Percentiles rank a stretch among this genome's conserved stretches.
Conservation (phyloP, 371 early-diverging fungal species). For the Rhizomucor pusillus region DNA sequence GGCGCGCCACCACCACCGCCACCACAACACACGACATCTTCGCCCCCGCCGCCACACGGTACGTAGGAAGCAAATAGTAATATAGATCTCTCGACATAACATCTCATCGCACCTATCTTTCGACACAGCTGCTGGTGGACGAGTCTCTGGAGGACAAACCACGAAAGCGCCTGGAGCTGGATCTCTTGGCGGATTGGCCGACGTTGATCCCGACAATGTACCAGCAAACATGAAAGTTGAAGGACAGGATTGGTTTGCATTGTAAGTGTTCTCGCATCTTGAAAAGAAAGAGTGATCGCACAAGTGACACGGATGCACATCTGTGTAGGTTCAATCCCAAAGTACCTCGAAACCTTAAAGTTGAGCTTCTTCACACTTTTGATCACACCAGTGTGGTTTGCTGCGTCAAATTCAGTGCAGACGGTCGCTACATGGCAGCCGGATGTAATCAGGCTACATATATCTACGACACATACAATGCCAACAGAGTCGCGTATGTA, state of each 20-base stretch:
- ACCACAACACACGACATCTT: slow-evolving; percentile 35
- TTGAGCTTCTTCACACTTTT: slow-evolving; percentile 79
- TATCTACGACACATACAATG: slow-evolving; percentile 62
- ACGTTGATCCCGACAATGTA: slow-evolving; percentile 80
- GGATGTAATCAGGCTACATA: slow-evolving; percentile 90
- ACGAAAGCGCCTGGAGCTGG: slow-evolving; percentile 19
- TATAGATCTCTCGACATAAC: not conserved
- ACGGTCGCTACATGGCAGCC: slow-evolving; percentile 88
- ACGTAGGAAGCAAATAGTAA: not conserved
- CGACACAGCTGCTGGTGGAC: slow-evolving; percentile 10
- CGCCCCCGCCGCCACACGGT: slow-evolving; percentile 21
- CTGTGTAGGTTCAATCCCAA: slow-evolving; percentile 64
- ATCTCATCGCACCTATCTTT: not conserved
- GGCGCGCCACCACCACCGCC: slow-evolving; percentile 27
- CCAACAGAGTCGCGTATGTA: not conserved
- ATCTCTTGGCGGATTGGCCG: slow-evolving; percentile 59
- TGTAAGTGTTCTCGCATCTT: slow-evolving; percentile 32
- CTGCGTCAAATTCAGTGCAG: slow-evolving; percentile 90
- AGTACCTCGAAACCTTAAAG: slow-evolving; percentile 62
- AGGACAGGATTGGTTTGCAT: slow-evolving; percentile 87
- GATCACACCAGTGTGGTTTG: slow-evolving; percentile 90
- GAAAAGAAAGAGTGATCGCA: not conserved
- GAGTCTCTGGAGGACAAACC: slow-evolving; percentile 13
- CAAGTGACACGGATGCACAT: not conserved
- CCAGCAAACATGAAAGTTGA: slow-evolving; percentile 81